Conservation (phyloP, 441 rosid genomes). For the Euphorbia schlechtendalii region DNA sequence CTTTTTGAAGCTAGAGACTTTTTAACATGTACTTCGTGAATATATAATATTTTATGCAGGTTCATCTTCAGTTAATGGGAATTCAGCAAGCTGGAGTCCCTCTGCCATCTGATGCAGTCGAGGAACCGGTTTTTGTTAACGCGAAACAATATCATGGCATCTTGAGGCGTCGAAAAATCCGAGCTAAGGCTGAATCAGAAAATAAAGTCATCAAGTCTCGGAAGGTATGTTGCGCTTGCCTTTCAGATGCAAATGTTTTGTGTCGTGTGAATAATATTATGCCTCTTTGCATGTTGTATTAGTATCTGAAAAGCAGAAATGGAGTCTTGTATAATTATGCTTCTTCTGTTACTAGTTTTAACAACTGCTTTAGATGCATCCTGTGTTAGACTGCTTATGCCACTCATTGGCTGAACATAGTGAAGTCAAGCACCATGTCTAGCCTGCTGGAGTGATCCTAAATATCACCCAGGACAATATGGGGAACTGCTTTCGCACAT, state of each 20-base stretch:
- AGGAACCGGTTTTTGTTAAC: conserved; percentile 93
- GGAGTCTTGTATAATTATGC: too few relatives aligned
- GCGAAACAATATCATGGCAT: conserved; percentile 96
- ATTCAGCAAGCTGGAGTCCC: conserved; percentile 97
- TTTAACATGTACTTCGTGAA: neutral
- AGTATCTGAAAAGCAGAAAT: too few relatives aligned
- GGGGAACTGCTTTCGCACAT: neutral
- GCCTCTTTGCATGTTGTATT: neutral
- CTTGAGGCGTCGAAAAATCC: conserved; percentile 81
- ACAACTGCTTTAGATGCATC: neutral
- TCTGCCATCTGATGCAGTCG: conserved; percentile 78
- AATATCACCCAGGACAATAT: too few relatives aligned
- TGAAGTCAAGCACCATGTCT: too few relatives aligned
- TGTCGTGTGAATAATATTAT: neutral
- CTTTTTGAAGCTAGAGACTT: neutral
- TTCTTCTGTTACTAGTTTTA: too few relatives aligned
- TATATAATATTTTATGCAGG: conserved; percentile 33
- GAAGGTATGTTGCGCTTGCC: conserved; percentile 41
- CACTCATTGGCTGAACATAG: neutral
- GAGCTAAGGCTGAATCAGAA: conserved; percentile 84
- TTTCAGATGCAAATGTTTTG: conserved; percentile 6
- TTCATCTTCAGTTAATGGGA: conserved; percentile 89
- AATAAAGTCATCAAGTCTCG: conserved; percentile 56
- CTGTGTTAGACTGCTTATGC: neutral
- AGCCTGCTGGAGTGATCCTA: too few relatives aligned